These are phyloP conservation scores for Pichia occidentalis DNA, from an alignment of 805 yeast genomes.

Conservation along the genomic window DNA sequence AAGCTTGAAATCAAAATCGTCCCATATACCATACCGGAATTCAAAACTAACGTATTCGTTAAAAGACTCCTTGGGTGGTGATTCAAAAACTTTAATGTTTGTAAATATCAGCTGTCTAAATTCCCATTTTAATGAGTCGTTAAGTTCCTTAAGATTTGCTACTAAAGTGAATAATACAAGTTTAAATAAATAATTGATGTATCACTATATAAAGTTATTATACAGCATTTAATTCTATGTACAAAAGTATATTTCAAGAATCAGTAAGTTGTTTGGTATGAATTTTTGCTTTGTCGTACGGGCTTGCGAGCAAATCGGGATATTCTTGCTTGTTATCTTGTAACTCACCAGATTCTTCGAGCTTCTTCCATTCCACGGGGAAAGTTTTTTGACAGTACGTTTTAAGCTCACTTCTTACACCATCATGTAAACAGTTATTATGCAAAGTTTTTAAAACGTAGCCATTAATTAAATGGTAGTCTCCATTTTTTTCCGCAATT, in stretches of 20 bases:
- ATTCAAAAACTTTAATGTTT: conserved; percentile 88
- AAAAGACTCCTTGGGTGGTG: conserved; percentile 78
- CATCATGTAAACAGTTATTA: conserved; percentile 37
- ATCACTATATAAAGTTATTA: conserved; percentile 7
- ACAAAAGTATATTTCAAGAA: neutral
- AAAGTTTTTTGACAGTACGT: conserved; percentile 35
- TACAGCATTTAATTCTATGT: conserved; percentile 1
- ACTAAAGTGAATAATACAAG: conserved; percentile 63
- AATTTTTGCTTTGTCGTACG: conserved; percentile 17
- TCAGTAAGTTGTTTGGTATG: conserved; percentile 12
- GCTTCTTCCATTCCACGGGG: conserved; percentile 33
- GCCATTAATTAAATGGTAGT: conserved; percentile 32
- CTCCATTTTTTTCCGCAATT: conserved; percentile 42
- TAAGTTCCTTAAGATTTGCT: conserved; percentile 85
- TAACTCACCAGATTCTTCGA: conserved; percentile 29
- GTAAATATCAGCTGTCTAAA: conserved; percentile 73
- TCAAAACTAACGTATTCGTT: conserved; percentile 75
- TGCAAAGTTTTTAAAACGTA: conserved; percentile 43
- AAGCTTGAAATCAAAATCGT: conserved; percentile 26
- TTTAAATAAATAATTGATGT: conserved; percentile 4
- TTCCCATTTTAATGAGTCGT: conserved; percentile 63
- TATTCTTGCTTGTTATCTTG: conserved; percentile 25
- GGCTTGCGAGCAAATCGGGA: conserved; percentile 27
- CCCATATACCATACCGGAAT: conserved; percentile 62
- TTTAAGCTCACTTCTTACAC: conserved; percentile 31